Evolutionary conservation across 345 rosid species (phyloP).

Genomic region (Psidium friedrichsthalianum): DNA sequence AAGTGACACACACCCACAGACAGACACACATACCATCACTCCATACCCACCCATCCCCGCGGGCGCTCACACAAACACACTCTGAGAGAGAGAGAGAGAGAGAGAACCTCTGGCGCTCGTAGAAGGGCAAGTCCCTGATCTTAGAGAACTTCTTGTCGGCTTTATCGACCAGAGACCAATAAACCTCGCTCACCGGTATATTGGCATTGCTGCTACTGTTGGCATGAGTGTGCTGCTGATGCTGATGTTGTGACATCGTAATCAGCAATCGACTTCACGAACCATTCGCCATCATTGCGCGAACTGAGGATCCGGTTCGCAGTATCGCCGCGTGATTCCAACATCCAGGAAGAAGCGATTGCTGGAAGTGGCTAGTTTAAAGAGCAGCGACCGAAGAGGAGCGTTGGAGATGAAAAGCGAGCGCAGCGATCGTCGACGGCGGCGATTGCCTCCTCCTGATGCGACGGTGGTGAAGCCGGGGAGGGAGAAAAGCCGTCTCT

Average conservation of each 20-base stretch:
- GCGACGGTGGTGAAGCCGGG: neutral
- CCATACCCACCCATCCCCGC: neutral
- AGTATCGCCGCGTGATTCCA: neutral
- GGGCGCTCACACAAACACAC: neutral
- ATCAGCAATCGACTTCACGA: neutral
- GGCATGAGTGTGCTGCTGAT: constrained; percentile 15
- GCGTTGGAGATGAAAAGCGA: neutral
- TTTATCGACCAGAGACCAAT: constrained; percentile 90
- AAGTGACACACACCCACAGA: neutral
- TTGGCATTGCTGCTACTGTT: constrained; percentile 16
- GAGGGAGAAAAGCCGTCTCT: neutral
- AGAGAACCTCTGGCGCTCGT: constrained; percentile 79
- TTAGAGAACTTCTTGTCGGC: constrained; percentile 95
- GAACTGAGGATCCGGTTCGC: neutral
- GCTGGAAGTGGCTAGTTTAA: neutral
- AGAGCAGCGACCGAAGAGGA: neutral
- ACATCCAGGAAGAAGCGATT: neutral
- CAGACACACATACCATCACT: neutral
- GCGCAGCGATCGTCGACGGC: neutral
- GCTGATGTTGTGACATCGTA: constrained; percentile 6
- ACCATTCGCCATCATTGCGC: neutral
- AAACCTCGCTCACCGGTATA: constrained; percentile 77
- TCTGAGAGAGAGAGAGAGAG: neutral
- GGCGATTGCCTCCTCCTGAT: neutral
- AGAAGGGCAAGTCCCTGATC: constrained; percentile 94